A percentile compares a stretch with the other conserved stretches of the same genome.
phyloP scores from a whole-genome alignment of 306 rosid genomes.

The Alnus glutinosa region DNA sequence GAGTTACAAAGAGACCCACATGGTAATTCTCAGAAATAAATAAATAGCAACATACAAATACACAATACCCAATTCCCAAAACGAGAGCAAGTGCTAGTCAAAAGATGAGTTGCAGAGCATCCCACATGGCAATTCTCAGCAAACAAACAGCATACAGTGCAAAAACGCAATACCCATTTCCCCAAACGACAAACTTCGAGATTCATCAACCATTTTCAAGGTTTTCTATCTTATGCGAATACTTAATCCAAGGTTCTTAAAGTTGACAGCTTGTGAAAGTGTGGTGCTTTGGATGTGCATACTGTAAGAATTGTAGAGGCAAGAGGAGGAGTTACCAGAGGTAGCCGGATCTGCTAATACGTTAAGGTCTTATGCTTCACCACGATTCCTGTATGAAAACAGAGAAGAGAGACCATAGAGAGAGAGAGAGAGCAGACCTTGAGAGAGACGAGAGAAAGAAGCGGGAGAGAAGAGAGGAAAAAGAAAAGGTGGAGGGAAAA shows the following conservation, averaged over 20 bases:
- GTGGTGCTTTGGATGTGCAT: conserved; percentile 1
- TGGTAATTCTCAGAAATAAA: conserved; percentile 15
- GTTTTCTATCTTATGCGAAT: background rate
- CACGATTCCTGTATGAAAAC: too few species aligned
- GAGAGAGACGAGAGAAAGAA: too few species aligned
- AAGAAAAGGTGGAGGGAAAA: too few species aligned
- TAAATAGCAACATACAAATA: background rate
- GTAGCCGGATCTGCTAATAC: conserved; percentile 41
- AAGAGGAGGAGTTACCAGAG: conserved; percentile 38
- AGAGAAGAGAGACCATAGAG: too few species aligned
- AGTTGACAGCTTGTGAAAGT: conserved; percentile 25
- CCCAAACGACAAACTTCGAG: conserved; percentile 13
- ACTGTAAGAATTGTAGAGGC: conserved; percentile 17
- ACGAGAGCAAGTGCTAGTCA: background rate
- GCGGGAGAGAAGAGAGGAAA: too few species aligned
- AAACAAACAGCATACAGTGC: conserved; percentile 10
- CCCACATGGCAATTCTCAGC: conserved; percentile 15
- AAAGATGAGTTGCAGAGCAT: too few species aligned
- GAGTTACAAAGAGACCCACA: background rate
- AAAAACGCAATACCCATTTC: conserved; percentile 12
- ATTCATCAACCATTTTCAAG: conserved; percentile 14
- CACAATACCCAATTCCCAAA: conserved; percentile 15
- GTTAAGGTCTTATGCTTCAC: too few species aligned
- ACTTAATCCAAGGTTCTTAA: background rate
- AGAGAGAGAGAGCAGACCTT: too few species aligned